These are phyloP conservation scores for Apiospora sp. DNA, from an alignment of 2,329 filamentous ascomycete species.

Conservation along the genomic window DNA sequence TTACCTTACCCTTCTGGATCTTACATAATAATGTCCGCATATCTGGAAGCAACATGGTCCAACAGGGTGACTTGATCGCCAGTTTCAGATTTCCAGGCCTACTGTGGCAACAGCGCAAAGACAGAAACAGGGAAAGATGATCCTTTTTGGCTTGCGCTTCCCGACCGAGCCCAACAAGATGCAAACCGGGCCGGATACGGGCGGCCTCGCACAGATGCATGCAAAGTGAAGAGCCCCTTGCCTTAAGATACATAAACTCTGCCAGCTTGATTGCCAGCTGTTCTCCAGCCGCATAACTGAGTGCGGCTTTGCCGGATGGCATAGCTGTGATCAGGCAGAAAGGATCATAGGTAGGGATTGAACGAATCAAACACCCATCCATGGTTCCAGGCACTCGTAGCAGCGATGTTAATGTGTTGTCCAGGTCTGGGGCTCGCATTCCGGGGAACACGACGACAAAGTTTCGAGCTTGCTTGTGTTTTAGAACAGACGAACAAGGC, in stretches of 20 bases:
- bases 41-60: not conserved
- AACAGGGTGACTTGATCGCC: not conserved
- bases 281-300: not conserved
- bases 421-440: conserved; percentile 8
- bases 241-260: not conserved
- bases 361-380: conserved; percentile 4
- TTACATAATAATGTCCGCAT: not conserved
- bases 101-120: not conserved
- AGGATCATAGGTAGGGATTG: not conserved
- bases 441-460: conserved; percentile 16
- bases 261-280: not conserved
- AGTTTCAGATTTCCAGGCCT: not conserved
- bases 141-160: not conserved
- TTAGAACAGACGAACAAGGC: conserved; percentile 16
- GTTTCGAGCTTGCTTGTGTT: conserved; percentile 7
- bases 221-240: not conserved
- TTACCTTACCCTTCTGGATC: not conserved
- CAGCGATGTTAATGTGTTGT: not conserved
- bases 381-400: not conserved
- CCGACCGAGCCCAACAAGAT: not conserved
- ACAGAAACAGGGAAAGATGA: not conserved
- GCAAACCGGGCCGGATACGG: conserved; percentile 7
- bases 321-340: not conserved
- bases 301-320: conserved; percentile 1
- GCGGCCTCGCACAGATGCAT: not conserved